Evolutionary conservation across 1,284 basidiomycete genomes (phyloP).

Genomic region (Golubevia sp.): DNA sequence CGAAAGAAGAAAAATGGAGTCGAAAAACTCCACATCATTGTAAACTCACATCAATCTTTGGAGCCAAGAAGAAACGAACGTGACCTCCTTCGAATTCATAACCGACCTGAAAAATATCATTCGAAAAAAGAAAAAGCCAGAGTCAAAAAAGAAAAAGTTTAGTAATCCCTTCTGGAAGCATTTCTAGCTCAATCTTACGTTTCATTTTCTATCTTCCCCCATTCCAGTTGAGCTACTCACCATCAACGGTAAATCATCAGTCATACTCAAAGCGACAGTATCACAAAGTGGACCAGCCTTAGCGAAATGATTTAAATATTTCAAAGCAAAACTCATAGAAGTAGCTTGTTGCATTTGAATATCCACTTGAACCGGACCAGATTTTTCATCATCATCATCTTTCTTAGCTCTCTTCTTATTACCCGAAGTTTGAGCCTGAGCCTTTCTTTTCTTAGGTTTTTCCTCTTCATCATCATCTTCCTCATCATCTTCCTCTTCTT

Average conservation of each 20-base stretch:
- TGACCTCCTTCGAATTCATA: slow-evolving; percentile 81
- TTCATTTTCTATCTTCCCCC: too few relatives aligned
- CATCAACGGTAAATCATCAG: slow-evolving; percentile 44
- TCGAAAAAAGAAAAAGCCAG: slow-evolving; percentile 1
- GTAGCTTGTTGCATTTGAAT: slow-evolving; percentile 71
- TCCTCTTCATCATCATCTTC: slow-evolving; percentile 55
- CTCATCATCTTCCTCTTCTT: slow-evolving; percentile 29
- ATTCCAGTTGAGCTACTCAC: slow-evolving; percentile 12
- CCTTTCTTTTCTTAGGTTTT: slow-evolving; percentile 62
- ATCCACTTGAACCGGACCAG: slow-evolving; percentile 62
- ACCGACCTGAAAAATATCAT: slow-evolving; percentile 77
- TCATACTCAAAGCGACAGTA: slow-evolving; percentile 67
- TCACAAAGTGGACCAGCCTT: slow-evolving; percentile 81
- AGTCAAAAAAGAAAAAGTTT: background rate
- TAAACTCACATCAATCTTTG: slow-evolving; percentile 30
- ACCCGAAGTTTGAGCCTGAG: too few relatives aligned
- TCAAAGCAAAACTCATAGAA: slow-evolving; percentile 90
- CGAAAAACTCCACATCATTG: background rate
- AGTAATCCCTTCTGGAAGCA: background rate
- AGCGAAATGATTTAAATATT: slow-evolving; percentile 96
- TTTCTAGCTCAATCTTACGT: background rate
- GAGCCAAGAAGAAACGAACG: slow-evolving; percentile 58
- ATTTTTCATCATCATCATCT: slow-evolving; percentile 59
- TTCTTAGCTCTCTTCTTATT: slow-evolving; percentile 33
- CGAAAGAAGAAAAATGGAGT: background rate